phyloP scores from a whole-genome alignment of 1,284 basidiomycete genomes.

The Sporisorium scitamineum region DNA sequence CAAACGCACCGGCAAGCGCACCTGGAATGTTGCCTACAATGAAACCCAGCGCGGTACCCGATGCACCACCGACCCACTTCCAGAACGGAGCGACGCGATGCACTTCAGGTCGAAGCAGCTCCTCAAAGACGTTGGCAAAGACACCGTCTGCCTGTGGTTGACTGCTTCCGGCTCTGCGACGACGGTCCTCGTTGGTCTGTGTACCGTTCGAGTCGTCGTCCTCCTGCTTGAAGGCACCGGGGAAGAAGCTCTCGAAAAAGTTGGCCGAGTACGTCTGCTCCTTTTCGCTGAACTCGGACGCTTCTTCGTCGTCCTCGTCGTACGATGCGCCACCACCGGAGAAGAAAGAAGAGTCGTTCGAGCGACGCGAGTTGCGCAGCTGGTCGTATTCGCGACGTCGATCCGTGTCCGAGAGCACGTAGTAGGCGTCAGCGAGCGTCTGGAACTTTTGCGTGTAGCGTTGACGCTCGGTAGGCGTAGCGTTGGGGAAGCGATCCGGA shows the following conservation, averaged over 20 bases:
- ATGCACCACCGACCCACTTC: slow-evolving; percentile 63
- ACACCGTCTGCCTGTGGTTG: slow-evolving; percentile 60
- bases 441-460: slow-evolving; percentile 72
- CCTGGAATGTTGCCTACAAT: slow-evolving; percentile 60
- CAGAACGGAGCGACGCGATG: slow-evolving; percentile 53
- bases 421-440: slow-evolving; percentile 92
- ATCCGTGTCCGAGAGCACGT: slow-evolving; percentile 84
- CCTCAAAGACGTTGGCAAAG: slow-evolving; percentile 66
- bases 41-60: slow-evolving; percentile 63
- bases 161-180: slow-evolving; percentile 13
- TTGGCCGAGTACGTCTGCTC: slow-evolving; percentile 55
- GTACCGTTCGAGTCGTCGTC: slow-evolving; percentile 5
- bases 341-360: slow-evolving; percentile 25
- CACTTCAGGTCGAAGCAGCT: slow-evolving; percentile 67
- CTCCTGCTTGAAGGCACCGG: slow-evolving; percentile 40
- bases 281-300: slow-evolving; percentile 48
- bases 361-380: slow-evolving; percentile 36
- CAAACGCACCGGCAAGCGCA: slow-evolving; percentile 62
- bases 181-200: slow-evolving; percentile 13
- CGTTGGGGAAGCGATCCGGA: slow-evolving; percentile 86
- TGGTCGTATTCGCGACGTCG: slow-evolving; percentile 81
- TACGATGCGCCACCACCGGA: background rate
- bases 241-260: slow-evolving; percentile 63
- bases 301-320: slow-evolving; percentile 33
- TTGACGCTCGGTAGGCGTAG: slow-evolving; percentile 78